Base-by-base conservation (phyloP, 2,329 filamentous ascomycete genomes). In the Rhynchosporium graminicola region DNA sequence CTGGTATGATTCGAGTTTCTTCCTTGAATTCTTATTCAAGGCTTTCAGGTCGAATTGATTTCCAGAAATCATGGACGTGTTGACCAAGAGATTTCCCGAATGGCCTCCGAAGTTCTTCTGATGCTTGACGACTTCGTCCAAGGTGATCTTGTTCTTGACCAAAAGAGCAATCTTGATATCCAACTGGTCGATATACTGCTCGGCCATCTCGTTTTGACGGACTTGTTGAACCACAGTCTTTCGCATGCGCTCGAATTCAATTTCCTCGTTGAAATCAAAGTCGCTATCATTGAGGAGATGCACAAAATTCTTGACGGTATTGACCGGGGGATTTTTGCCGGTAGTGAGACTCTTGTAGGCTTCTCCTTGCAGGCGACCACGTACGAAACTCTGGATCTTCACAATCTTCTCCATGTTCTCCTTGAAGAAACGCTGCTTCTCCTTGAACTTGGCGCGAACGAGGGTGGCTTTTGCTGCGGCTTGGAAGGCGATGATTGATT, bases 321-420 rank as follows among this genome's bases (percentile, higher is more conserved):
- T 92, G 63, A 99, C 92, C 0, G 95, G 95, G 29, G 95, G 95
- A 73, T 98, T 98, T 78, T 97, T 97, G 64, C 95, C 96, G 38
- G 87, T 93, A 2, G 93, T 98, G 67, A 99, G 82, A 74, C 91
- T 97, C 83, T 97, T 97, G 81, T 99, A 99, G 2, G 95, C 95
- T 77, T 99, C 92, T 57, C 95, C 95, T 76, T 99, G 95, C 56
- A 98, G 91, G 74, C 96, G 95, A 68, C 89, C 95, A 65, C 95
- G 87, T 59, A 98, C 88, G 69, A 98, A 96, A 74, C 95, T 99
- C 75, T 99, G 96, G 62, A 98, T 92, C 77, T 99, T 99, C 81
- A 99, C 88, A 31, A 99, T 95, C 77, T 96, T 98, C 72, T 97
- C 87, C 95, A 99, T 99, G 73, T 99, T 99, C 77, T 96, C 89